Evolutionary conservation across 257 asterid species (phyloP).

Genomic region (Apocynum venetum): DNA sequence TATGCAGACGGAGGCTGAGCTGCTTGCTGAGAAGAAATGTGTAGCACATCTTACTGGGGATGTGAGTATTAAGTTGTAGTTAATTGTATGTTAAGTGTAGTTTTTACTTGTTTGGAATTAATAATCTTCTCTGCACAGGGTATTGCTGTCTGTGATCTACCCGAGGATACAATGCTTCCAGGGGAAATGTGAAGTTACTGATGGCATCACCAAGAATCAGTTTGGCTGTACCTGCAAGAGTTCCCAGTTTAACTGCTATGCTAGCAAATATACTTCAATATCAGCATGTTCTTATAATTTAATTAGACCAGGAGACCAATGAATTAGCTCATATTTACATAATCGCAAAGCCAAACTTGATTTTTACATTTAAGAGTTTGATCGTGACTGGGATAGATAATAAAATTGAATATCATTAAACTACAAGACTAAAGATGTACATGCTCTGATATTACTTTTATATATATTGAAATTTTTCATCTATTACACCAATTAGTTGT

Average conservation of each 20-base stretch:
- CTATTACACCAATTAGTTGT: too few species aligned
- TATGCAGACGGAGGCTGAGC: constrained; percentile 88
- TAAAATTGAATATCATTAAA: background rate
- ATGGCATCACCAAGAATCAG: constrained; percentile 1
- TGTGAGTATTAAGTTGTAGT: constrained; percentile 31
- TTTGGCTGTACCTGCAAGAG: background rate
- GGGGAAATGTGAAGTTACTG: constrained; percentile 66
- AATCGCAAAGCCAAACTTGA: background rate
- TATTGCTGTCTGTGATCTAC: constrained; percentile 89
- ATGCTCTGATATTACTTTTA: too few species aligned
- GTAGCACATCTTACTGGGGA: constrained; percentile 99
- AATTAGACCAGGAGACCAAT: background rate
- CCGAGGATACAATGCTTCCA: constrained; percentile 96
- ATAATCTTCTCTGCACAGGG: constrained; percentile 36
- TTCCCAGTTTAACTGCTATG: background rate
- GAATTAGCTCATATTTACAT: background rate
- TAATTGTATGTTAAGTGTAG: background rate
- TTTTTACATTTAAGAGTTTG: background rate
- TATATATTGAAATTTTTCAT: too few species aligned
- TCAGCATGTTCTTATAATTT: background rate
- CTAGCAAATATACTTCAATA: too few species aligned
- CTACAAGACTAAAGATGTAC: background rate
- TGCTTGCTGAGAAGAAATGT: constrained; percentile 93
- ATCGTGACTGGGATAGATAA: background rate
- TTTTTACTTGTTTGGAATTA: background rate